Base-by-base conservation (phyloP, 148 eudicot genomes). In the Agrostemma githago region DNA sequence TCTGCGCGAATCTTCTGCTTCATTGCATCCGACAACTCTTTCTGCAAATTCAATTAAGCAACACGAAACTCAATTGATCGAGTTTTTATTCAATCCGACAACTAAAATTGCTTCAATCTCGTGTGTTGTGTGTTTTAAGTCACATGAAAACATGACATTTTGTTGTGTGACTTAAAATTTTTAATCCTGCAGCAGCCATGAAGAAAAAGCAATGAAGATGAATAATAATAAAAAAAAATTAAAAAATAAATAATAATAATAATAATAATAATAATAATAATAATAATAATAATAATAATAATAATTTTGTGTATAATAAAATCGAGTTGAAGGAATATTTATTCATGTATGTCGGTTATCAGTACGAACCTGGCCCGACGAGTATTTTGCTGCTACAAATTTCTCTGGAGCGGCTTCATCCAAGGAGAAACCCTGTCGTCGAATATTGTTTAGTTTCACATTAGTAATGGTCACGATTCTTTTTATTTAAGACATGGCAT, bases 1-100 rank as follows among this genome's bases (percentile, higher is more conserved):
- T 91, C 96, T 75, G 97, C 92, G 42, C 93, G 82, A 72, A 92
- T 92, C 88, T 95, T 92, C 83, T 83, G 86, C 88, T 90, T 95
- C 98, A 90, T 92, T 57, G 90, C 12, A 40, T 87, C 96, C 48
- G 95, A 91, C 0, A 92, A 83, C 83, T 87, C 97, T 72, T 80
- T 89, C 98, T 92, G 97, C 90, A 89, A 89, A 86, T 84, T 79
- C 84, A 89, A 79, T 77, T 82, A 86, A 77, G 81, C 77, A 88
- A 88, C 73, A 85, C 79, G 34, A 76, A 51, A 73, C 82, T 79
- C 77, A 78, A 54, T 72, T 76, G 84, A 80, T 26, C 34, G 34
- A 26, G 76, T 82, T 58, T 58, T 82, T 80, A 86, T 81, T 84
- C 83, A 82, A 75, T 83, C 89, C 81, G 75, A 76, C 70, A 80